Evolutionary conservation across 768 basidiomycete species (phyloP), one percentile per base, ranked within the genome.

Genomic region (Xerocomus brunneocitrinus): DNA sequence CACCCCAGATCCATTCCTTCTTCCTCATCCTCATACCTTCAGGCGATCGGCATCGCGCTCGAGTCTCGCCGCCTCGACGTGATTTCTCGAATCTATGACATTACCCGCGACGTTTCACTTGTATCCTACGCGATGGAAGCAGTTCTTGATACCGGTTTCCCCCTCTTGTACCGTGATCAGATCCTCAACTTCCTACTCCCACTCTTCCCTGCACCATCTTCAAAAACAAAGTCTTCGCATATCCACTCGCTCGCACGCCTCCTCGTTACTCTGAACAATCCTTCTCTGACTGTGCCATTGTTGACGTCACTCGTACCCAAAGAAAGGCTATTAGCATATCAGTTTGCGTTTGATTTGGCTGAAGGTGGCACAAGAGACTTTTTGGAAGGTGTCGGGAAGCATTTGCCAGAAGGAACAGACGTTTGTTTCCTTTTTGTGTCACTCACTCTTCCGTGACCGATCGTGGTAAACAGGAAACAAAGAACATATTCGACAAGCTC

Each of bases 321-420:
- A 56, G 82, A 94, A 60, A 80, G 80, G 38, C 74, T 93, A 10
- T 74, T 95, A 25, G 94, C 93, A 1, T 95, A 94, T 69, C 97
- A 99, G 68, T 84, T 98, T 66, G 93, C 90, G 0, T 98, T 98
- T 66, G 97, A 98, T 71, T 74, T 98, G 45, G 89, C 88, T 13
- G 95, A 98, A 71, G 91, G 94, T 34, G 95, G 92, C 0, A 83
- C 89, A 3, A 93, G 95, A 67, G 93, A 95, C 62, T 98, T 92
- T 72, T 74, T 98, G 42, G 87, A 92, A 62, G 82, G 76, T 42
- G 77, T 97, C 25, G 79, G 84, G 51, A 80, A 71, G 45, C 79
- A 81, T 27, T 72, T 92, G 10, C 91, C 88, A 24, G 79, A 82
- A 58, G 87, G 83, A 34, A 77, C 82, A 53, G 76, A 78, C 66